Evolutionary conservation across 495 filamentous ascomycete species (phyloP).

Genomic region (Apodospora peruviana): DNA sequence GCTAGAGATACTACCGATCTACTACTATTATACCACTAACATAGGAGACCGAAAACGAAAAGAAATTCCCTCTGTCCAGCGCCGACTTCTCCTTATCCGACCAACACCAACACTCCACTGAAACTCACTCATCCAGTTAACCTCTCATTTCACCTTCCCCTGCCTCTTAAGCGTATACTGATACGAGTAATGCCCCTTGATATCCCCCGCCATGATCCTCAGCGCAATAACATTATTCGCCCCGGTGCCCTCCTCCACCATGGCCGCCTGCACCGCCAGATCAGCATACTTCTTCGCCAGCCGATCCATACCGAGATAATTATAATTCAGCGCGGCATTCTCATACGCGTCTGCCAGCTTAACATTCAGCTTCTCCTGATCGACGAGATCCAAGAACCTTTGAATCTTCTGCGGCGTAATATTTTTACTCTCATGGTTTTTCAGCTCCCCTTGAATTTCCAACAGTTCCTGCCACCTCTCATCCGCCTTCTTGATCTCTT

Average conservation of each 20-base stretch:
- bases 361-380: slow-evolving; percentile 22
- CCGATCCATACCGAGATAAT: slow-evolving; percentile 21
- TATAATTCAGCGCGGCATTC: slow-evolving; percentile 35
- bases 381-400: slow-evolving; percentile 19
- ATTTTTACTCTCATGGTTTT: slow-evolving; percentile 21
- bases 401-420: slow-evolving; percentile 25
- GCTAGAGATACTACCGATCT: too few species aligned
- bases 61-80: too few species aligned
- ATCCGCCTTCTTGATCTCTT: slow-evolving; percentile 16
- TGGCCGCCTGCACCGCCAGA: slow-evolving; percentile 22
- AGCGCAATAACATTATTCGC: slow-evolving; percentile 19
- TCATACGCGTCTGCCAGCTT: slow-evolving; percentile 28
- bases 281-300: slow-evolving; percentile 23
- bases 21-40: too few species aligned
- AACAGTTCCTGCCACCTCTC: slow-evolving; percentile 19
- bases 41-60: too few species aligned
- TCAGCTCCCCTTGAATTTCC: slow-evolving; percentile 17
- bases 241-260: slow-evolving; percentile 21
- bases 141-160: background rate
- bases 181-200: slow-evolving; percentile 20
- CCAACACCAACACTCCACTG: too few species aligned
- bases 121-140: too few species aligned
- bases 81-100: too few species aligned
- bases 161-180: slow-evolving; percentile 11
- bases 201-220: slow-evolving; percentile 15